Evolutionary conservation across 306 rosid species (phyloP).

Genomic region (Quercus suber): DNA sequence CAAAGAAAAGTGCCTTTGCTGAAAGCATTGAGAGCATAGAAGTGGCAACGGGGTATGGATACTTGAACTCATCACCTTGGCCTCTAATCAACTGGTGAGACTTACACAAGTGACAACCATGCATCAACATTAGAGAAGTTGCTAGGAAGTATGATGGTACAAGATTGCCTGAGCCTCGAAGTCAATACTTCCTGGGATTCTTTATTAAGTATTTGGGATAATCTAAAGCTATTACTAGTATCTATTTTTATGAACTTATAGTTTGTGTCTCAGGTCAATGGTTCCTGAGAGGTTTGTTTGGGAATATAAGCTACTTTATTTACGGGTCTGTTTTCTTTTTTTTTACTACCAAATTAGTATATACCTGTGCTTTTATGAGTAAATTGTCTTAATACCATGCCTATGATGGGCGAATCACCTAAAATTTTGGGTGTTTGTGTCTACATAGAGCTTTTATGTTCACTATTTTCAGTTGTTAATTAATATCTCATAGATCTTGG

Average conservation of each 20-base stretch:
- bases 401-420: too few species aligned
- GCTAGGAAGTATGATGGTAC: slow-evolving; percentile 6
- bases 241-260: too few species aligned
- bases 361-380: too few species aligned
- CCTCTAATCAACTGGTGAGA: background rate
- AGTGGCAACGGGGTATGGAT: slow-evolving; percentile 18
- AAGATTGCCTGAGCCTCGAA: background rate
- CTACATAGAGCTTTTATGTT: too few species aligned
- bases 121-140: slow-evolving; percentile 12
- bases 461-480: too few species aligned
- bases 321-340: background rate
- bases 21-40: slow-evolving; percentile 21
- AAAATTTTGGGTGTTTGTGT: too few species aligned
- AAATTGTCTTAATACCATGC: too few species aligned
- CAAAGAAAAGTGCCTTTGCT: slow-evolving; percentile 1
- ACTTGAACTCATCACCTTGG: background rate
- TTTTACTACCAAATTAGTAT: background rate
- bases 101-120: background rate
- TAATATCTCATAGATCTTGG: too few species aligned
- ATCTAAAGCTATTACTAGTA: too few species aligned
- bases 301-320: background rate
- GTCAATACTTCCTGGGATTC: too few species aligned
- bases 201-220: too few species aligned
- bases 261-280: background rate
- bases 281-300: background rate